A percentile compares a stretch with the other conserved stretches of the same genome.
phyloP scores from a whole-genome alignment of 345 rosid genomes.

The Linum trigynum region DNA sequence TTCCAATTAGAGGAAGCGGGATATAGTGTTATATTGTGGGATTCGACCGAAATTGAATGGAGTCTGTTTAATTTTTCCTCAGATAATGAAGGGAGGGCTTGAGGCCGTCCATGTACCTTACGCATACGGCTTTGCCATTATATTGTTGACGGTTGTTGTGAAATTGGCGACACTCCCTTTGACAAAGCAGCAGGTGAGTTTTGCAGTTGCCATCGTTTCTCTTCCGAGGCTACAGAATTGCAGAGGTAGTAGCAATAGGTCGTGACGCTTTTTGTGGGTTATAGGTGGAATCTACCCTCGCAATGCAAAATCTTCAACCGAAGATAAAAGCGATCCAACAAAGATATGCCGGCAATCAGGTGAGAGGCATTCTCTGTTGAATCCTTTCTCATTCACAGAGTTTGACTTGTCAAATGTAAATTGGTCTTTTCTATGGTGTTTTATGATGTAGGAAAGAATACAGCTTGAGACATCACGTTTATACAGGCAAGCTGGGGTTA shows the following conservation, averaged over 20 bases:
- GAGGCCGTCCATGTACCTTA: conserved; percentile 77
- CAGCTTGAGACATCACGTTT: conserved; percentile 91
- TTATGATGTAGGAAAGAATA: conserved; percentile 66
- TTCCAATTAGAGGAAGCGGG: neutral
- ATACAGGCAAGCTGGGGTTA: conserved; percentile 89
- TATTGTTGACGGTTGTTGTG: conserved; percentile 77
- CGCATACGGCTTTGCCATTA: conserved; percentile 86
- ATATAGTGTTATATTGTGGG: neutral
- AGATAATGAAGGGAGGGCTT: conserved; percentile 83
- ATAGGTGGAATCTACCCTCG: conserved; percentile 92
- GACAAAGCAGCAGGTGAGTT: conserved; percentile 77
- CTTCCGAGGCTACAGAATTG: neutral
- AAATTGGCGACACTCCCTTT: conserved; percentile 71
- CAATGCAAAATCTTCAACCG: conserved; percentile 98
- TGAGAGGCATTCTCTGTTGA: conserved; percentile 17
- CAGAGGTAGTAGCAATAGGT: conserved; percentile 7
- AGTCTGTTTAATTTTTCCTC: conserved; percentile 7
- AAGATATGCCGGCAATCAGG: conserved; percentile 97
- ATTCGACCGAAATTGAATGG: neutral
- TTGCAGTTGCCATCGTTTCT: neutral
- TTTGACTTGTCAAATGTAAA: neutral
- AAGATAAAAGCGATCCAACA: conserved; percentile 95
- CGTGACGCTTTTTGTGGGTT: conserved; percentile 8
- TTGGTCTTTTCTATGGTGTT: conserved; percentile 13
- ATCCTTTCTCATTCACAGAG: neutral